These are phyloP conservation scores for Neoboletus magnificus DNA, from an alignment of 768 basidiomycete species.

Conservation along the genomic window DNA sequence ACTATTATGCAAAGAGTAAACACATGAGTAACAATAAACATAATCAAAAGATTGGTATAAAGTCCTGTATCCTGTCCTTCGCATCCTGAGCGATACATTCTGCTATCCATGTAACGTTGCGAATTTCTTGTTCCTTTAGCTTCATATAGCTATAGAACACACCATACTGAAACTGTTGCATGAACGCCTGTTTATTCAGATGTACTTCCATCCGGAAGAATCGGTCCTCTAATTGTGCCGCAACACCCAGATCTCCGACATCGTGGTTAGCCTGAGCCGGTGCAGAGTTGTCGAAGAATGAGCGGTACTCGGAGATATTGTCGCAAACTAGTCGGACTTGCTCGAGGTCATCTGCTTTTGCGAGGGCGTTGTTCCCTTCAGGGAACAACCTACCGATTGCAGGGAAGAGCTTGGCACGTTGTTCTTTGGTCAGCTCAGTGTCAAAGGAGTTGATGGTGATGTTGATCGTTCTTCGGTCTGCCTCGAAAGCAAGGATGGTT, in stretches of 20 bases:
- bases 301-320: conserved; percentile 81
- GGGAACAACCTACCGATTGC: conserved; percentile 91
- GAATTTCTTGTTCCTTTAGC: conserved; percentile 87
- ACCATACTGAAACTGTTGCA: conserved; percentile 96
- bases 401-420: conserved; percentile 92
- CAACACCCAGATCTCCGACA: conserved; percentile 46
- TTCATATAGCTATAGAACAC: conserved; percentile 93
- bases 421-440: conserved; percentile 92
- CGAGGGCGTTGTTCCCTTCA: conserved; percentile 91
- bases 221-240: conserved; percentile 80
- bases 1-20: conserved; percentile 9
- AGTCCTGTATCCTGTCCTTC: conserved; percentile 92
- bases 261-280: conserved; percentile 34
- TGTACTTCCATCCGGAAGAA: conserved; percentile 95
- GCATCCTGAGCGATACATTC: conserved; percentile 99
- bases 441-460: conserved; percentile 99
- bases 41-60: conserved; percentile 81
- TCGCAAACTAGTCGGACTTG: conserved; percentile 88
- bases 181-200: conserved; percentile 89
- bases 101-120: conserved; percentile 90
- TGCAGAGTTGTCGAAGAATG: conserved; percentile 73
- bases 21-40: background rate
- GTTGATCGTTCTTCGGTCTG: conserved; percentile 94
- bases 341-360: conserved; percentile 92
- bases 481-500: conserved; percentile 90